phyloP scores from a whole-genome alignment of 371 early-diverging fungal species.

The Capniomyces stellatus region DNA sequence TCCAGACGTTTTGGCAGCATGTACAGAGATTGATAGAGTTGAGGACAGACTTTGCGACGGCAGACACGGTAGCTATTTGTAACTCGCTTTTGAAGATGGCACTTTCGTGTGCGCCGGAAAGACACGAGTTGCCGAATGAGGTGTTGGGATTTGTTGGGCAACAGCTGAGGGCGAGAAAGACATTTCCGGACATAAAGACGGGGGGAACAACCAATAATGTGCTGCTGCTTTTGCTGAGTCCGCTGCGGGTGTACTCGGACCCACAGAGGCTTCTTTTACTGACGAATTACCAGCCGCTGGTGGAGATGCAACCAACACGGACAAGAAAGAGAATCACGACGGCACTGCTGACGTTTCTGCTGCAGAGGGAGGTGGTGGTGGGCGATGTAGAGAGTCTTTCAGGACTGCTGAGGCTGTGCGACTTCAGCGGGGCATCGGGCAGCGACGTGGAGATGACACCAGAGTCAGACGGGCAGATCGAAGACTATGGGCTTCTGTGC shows the following conservation, averaged over 20 bases:
- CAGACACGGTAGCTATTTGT: slow-evolving; percentile 72
- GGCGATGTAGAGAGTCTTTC: slow-evolving; percentile 57
- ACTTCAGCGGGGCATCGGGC: slow-evolving; percentile 41
- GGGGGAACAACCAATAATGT: slow-evolving; percentile 40
- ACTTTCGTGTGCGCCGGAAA: slow-evolving; percentile 69
- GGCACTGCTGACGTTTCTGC: slow-evolving; percentile 43
- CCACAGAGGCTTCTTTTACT: slow-evolving; percentile 37
- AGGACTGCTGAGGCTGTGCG: slow-evolving; percentile 60
- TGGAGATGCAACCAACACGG: slow-evolving; percentile 55
- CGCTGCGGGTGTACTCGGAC: slow-evolving; percentile 51
- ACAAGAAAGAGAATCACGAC: slow-evolving; percentile 66
- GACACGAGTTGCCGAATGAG: slow-evolving; percentile 64
- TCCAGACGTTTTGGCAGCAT: slow-evolving; percentile 88
- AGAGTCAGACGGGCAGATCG: slow-evolving; percentile 44
- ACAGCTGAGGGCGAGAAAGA: slow-evolving; percentile 27
- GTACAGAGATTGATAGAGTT: slow-evolving; percentile 77
- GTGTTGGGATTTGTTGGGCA: slow-evolving; percentile 67
- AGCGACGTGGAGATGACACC: neutral
- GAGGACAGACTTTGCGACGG: slow-evolving; percentile 74
- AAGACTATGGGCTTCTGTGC: slow-evolving; percentile 69
- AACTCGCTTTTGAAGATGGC: slow-evolving; percentile 72
- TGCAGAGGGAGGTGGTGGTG: slow-evolving; percentile 45
- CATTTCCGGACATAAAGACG: slow-evolving; percentile 35
- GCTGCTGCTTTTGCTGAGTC: slow-evolving; percentile 42
- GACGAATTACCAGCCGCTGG: slow-evolving; percentile 56